phyloP scores from a whole-genome alignment of 1,284 basidiomycete genomes.

The Xerocomus nothofagi region DNA sequence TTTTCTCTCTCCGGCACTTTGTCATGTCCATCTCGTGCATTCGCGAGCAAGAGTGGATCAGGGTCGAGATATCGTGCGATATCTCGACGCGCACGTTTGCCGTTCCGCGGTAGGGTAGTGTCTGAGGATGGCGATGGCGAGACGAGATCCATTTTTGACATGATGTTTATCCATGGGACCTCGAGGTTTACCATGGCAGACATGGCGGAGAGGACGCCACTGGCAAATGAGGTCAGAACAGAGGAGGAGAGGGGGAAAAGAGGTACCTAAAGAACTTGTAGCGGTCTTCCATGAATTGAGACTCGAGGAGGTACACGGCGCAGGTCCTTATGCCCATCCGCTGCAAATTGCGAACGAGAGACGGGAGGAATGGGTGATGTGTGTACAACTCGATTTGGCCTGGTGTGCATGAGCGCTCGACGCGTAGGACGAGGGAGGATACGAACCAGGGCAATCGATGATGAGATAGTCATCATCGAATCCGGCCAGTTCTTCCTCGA shows the following conservation, averaged over 20 bases:
- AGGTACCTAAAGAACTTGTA: slow-evolving; percentile 92
- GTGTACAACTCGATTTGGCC: slow-evolving; percentile 99
- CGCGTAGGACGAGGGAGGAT: background rate
- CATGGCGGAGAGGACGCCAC: slow-evolving; percentile 98
- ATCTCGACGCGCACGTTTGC: slow-evolving; percentile 67
- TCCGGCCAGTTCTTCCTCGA: slow-evolving; percentile 94
- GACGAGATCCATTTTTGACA: slow-evolving; percentile 99
- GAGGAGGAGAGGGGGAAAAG: background rate
- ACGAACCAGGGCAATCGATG: slow-evolving; percentile 92
- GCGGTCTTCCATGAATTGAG: slow-evolving; percentile 98
- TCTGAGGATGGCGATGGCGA: slow-evolving; percentile 48
- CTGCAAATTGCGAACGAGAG: slow-evolving; percentile 73
- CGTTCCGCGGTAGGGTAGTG: slow-evolving; percentile 67
- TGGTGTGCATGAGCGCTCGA: slow-evolving; percentile 34
- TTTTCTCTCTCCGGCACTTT: slow-evolving; percentile 62
- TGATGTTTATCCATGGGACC: slow-evolving; percentile 94
- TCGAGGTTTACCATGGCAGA: slow-evolving; percentile 98
- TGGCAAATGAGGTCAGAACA: slow-evolving; percentile 34
- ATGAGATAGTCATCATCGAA: slow-evolving; percentile 98
- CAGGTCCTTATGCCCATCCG: slow-evolving; percentile 77
- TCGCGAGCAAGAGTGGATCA: slow-evolving; percentile 87
- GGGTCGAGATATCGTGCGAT: slow-evolving; percentile 94
- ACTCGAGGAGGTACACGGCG: slow-evolving; percentile 92
- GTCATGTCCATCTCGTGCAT: slow-evolving; percentile 44
- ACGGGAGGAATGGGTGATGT: slow-evolving; percentile 94